Evolutionary conservation across 208 protist genomes (phyloP).

Genomic region (Wallacemonas collosoma): DNA sequence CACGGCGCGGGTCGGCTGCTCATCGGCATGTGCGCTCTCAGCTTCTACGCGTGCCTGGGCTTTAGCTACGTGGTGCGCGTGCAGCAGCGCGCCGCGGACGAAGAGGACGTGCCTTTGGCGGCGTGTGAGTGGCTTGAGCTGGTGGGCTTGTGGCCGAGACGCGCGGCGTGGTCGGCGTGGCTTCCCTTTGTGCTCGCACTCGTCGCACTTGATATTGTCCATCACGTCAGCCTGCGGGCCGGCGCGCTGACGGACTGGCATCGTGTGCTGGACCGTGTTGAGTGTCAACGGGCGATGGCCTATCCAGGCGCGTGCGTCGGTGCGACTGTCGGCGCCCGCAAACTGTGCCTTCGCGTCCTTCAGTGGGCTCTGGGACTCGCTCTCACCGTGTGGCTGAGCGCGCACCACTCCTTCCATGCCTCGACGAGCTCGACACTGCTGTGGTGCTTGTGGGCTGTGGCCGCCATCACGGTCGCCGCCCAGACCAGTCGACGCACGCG

Average conservation of each 20-base stretch:
- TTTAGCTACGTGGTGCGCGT: conserved; percentile 3
- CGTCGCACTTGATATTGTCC: neutral
- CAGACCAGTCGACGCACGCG: neutral
- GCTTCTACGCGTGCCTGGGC: conserved; percentile 1
- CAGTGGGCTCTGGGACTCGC: neutral
- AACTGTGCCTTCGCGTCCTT: neutral
- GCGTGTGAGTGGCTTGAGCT: neutral
- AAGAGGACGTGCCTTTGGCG: neutral
- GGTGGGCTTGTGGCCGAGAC: neutral
- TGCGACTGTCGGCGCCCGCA: neutral
- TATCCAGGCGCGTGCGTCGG: neutral
- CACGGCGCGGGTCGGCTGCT: neutral
- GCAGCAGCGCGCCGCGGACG: neutral
- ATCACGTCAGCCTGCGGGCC: neutral
- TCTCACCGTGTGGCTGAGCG: neutral
- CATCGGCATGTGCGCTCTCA: neutral
- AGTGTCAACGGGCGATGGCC: conserved; percentile 3
- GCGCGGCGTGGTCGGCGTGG: neutral
- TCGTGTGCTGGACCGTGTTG: neutral
- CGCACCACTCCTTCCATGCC: neutral
- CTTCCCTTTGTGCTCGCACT: neutral
- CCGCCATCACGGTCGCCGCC: neutral
- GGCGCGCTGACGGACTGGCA: conserved; percentile 5
- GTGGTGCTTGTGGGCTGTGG: neutral
- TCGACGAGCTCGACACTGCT: neutral